Conservation (phyloP, 192 early-diverging fungal species). For the Mortierella claussenii region DNA sequence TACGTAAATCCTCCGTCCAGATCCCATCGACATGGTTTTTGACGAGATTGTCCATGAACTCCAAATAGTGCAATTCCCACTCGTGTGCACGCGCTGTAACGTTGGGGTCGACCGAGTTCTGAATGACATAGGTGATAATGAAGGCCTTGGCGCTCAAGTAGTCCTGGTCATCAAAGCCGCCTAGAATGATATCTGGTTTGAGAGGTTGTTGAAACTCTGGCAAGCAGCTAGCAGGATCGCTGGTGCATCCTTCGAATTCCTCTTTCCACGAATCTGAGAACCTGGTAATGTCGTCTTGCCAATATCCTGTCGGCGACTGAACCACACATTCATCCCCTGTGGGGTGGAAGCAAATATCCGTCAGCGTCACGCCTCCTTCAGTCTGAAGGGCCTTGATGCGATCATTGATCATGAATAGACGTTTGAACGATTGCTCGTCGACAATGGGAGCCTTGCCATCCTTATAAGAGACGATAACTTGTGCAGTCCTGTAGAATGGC, state of each 20-base stretch:
- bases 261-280: constrained; percentile 58
- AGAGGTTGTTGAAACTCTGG: constrained; percentile 72
- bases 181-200: constrained; percentile 69
- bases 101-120: constrained; percentile 58
- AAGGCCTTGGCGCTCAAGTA: constrained; percentile 62
- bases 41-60: constrained; percentile 44
- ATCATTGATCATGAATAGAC: constrained; percentile 61
- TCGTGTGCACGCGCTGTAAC: constrained; percentile 57
- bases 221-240: constrained; percentile 61
- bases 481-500: constrained; percentile 75
- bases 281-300: constrained; percentile 60
- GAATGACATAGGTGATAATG: constrained; percentile 68
- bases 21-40: constrained; percentile 32
- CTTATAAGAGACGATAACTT: constrained; percentile 63
- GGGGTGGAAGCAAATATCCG: constrained; percentile 70
- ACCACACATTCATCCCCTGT: constrained; percentile 69
- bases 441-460: constrained; percentile 50
- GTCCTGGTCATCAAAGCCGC: constrained; percentile 56
- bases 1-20: constrained; percentile 42
- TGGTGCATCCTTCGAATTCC: constrained; percentile 57
- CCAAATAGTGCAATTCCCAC: constrained; percentile 63
- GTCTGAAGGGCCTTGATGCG: constrained; percentile 55
- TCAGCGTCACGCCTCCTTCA: constrained; percentile 50
- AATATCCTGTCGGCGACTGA: constrained; percentile 74
- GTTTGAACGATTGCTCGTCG: constrained; percentile 52